Conservation (phyloP, 768 basidiomycete species). For the Cyclocybe aegerita region DNA sequence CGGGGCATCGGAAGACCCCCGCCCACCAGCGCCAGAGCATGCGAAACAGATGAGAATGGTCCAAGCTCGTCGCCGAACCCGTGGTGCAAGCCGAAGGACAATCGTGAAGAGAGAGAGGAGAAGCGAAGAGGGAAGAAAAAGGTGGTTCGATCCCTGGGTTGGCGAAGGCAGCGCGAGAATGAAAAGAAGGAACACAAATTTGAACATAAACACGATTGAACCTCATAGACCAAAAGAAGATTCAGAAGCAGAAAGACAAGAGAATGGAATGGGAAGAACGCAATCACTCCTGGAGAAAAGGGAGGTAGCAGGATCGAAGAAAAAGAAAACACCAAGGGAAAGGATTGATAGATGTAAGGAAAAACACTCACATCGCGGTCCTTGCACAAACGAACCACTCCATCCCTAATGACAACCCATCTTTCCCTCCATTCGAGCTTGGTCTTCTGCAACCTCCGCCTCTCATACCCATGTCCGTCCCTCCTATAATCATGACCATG, state of each 20-base stretch:
- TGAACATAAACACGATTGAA: neutral
- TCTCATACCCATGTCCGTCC: neutral
- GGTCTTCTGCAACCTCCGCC: conserved; percentile 13
- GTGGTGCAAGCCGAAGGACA: no score
- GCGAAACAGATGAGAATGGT: no score
- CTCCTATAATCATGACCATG: no score
- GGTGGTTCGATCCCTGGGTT: neutral
- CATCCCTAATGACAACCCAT: conserved; percentile 63
- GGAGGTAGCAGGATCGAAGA: neutral
- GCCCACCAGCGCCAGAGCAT: no score
- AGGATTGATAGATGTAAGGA: neutral
- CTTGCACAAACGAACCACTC: conserved; percentile 52
- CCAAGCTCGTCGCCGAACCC: no score
- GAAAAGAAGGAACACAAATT: neutral
- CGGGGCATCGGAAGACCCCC: no score
- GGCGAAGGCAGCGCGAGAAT: neutral
- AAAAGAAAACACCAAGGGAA: neutral
- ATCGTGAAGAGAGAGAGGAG: neutral
- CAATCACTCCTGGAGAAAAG: neutral
- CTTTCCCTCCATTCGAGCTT: conserved; percentile 62
- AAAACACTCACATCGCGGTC: conserved; percentile 45
- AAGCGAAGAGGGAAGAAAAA: neutral
- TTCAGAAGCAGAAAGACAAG: neutral
- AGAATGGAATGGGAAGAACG: neutral
- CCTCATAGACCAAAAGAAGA: neutral